These are phyloP conservation scores for Mycena sp. DNA, from an alignment of 1,284 basidiomycete species.

Conservation along the genomic window DNA sequence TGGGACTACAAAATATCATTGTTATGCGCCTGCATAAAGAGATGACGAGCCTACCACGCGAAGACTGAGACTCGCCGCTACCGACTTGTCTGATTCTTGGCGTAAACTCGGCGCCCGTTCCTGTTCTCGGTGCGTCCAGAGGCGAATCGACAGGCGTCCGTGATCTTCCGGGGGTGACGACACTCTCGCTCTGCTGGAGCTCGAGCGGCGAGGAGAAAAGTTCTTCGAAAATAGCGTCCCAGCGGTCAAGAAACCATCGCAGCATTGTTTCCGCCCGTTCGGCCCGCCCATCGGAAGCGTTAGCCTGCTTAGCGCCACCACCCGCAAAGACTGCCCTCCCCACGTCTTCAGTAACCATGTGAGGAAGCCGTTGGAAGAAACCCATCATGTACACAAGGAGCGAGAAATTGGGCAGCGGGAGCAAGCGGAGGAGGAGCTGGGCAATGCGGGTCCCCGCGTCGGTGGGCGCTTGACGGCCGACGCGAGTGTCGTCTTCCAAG, in stretches of 20 bases:
- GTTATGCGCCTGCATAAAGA: neutral
- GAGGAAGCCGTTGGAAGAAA: constrained; percentile 61
- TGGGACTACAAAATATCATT: constrained; percentile 15
- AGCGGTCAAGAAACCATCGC: constrained; percentile 49
- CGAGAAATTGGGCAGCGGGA: constrained; percentile 66
- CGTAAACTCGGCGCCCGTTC: constrained; percentile 3
- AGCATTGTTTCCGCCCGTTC: constrained; percentile 45
- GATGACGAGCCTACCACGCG: constrained; percentile 2
- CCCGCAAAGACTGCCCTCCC: constrained; percentile 48
- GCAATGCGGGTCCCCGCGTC: constrained; percentile 54
- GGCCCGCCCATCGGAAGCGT: constrained; percentile 44
- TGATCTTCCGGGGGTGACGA: neutral
- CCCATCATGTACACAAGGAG: constrained; percentile 71
- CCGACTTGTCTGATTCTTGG: neutral
- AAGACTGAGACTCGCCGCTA: neutral
- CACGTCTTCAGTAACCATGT: constrained; percentile 47
- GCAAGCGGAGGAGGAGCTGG: constrained; percentile 68
- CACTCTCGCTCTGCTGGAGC: neutral
- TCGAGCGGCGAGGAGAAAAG: constrained; percentile 38
- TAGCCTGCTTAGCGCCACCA: constrained; percentile 25
- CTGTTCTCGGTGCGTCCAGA: neutral
- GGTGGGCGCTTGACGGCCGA: constrained; percentile 42
- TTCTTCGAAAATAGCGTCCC: constrained; percentile 47
- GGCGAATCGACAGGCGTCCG: constrained; percentile 2
- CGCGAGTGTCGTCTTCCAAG: constrained; percentile 29